These are phyloP conservation scores for Sarocladium kiliense DNA, from an alignment of 2,329 filamentous ascomycete genomes.

Conservation along the genomic window DNA sequence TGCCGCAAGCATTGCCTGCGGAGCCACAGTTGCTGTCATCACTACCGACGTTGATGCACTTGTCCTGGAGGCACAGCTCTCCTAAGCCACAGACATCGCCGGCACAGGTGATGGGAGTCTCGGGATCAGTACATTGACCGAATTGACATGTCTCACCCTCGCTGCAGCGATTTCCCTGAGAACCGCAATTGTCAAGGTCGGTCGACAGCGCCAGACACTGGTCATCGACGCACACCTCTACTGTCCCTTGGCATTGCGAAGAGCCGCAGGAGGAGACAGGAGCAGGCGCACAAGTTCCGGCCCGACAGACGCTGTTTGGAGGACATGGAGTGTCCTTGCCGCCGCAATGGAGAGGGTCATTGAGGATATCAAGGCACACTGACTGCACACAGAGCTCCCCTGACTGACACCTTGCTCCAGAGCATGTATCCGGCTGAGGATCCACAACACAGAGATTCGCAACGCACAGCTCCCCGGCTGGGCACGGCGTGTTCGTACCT, in stretches of 20 bases:
- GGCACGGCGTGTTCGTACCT: not conserved
- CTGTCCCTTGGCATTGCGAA: not conserved
- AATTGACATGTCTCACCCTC: not conserved
- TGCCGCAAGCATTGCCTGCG: not conserved
- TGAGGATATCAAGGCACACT: not conserved
- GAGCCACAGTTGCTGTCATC: slow-evolving; percentile 1
- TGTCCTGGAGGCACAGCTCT: not conserved
- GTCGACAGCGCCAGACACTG: not conserved
- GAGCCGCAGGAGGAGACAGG: not conserved
- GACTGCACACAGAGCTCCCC: not conserved
- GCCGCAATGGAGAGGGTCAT: slow-evolving; percentile 1
- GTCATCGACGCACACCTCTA: not conserved
- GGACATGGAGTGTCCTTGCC: slow-evolving; percentile 5
- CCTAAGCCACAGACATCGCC: not conserved
- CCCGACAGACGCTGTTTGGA: not conserved
- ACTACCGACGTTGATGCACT: not conserved
- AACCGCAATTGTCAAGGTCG: slow-evolving; percentile 2
- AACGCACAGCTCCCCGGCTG: not conserved
- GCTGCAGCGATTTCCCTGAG: not conserved
- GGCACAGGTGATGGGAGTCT: not conserved
- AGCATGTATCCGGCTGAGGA: slow-evolving; percentile 1
- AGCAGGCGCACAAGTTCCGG: slow-evolving; percentile 2
- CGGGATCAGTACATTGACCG: not conserved
- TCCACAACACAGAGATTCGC: slow-evolving; percentile 2
- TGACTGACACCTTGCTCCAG: not conserved